A percentile compares a stretch with the other conserved stretches of the same genome.
Evolutionary conservation across 1,139 yeast species (phyloP).

Genomic region (Diutina scorzettiae): DNA sequence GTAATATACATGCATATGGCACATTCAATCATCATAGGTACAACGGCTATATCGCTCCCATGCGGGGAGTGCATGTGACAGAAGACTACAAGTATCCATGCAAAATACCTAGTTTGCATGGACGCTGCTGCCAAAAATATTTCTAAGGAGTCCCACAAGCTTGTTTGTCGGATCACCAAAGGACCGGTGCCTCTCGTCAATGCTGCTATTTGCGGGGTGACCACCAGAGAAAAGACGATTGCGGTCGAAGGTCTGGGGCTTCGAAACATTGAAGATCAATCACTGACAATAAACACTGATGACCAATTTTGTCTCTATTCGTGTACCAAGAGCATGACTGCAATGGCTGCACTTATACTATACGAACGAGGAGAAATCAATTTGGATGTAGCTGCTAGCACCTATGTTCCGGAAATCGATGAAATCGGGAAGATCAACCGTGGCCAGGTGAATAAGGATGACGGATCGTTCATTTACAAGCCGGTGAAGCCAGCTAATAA

Average conservation of each 20-base stretch:
- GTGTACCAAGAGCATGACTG: constrained; percentile 38
- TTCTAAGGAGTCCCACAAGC: neutral
- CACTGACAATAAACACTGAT: neutral
- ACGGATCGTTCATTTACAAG: constrained; percentile 15
- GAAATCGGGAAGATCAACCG: constrained; percentile 28
- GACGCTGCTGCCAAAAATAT: neutral
- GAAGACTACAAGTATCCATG: no score
- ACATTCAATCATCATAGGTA: no score
- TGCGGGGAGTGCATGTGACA: no score
- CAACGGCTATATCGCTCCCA: no score
- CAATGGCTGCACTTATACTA: constrained; percentile 33
- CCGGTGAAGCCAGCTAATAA: constrained; percentile 18
- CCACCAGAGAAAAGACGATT: neutral
- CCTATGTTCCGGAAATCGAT: constrained; percentile 29
- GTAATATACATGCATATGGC: no score
- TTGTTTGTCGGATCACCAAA: neutral
- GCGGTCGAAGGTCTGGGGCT: constrained; percentile 1
- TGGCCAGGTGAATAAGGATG: constrained; percentile 19
- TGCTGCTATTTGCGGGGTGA: neutral
- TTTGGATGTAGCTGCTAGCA: constrained; percentile 30
- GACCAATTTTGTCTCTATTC: constrained; percentile 8
- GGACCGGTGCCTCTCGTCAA: neutral
- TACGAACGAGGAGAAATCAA: constrained; percentile 32
- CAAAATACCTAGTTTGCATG: no score
- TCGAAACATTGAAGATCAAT: neutral